A percentile compares a stretch with the other conserved stretches of the same genome.
These are phyloP conservation scores for Elsinoe batatas DNA, from an alignment of 2,329 filamentous ascomycete species.

Conservation along the genomic window DNA sequence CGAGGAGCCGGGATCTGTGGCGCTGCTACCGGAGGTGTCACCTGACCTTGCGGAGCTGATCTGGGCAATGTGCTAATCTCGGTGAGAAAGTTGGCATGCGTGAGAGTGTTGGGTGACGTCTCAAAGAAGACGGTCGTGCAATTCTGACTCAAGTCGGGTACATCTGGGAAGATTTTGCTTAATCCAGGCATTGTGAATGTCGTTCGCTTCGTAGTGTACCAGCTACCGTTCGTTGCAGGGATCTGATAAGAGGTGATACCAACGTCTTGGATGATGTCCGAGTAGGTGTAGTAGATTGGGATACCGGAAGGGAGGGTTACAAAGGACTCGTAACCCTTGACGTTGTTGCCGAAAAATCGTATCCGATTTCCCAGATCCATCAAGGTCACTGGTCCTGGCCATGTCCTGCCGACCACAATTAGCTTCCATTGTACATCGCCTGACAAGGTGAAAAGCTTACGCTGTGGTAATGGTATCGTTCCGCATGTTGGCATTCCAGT, in stretches of 20 bases:
- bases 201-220: neutral
- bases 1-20: neutral
- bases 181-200: neutral
- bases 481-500: neutral
- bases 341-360: neutral
- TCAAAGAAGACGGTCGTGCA: constrained; percentile 1
- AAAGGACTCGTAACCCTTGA: neutral
- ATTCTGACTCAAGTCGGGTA: neutral
- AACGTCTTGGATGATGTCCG: neutral
- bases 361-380: constrained; percentile 1
- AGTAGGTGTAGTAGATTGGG: neutral
- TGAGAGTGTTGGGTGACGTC: constrained; percentile 2
- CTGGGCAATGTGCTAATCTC: neutral
- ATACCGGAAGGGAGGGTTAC: neutral
- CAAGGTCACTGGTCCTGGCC: neutral
- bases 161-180: neutral
- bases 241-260: neutral
- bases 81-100: neutral
- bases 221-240: neutral
- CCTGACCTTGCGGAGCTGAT: neutral
- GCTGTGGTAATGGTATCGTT: neutral
- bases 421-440: neutral
- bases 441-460: neutral
- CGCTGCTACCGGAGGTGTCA: neutral
- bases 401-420: neutral